Evolutionary conservation across 345 rosid species (phyloP), one percentile per base, ranked within the genome.

Genomic region (Populus pruinosa): DNA sequence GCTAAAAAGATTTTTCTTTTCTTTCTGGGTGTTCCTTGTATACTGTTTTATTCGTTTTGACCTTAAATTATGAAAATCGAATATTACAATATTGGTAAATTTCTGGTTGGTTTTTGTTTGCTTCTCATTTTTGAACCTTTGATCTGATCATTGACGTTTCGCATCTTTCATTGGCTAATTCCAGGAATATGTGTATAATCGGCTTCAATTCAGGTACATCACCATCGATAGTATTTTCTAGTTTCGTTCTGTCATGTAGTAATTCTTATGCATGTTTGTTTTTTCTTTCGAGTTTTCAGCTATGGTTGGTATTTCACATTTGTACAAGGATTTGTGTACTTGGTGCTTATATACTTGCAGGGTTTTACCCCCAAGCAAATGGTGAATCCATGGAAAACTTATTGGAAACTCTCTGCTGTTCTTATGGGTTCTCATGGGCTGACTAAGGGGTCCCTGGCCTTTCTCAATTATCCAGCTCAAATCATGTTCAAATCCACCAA

Each of bases 281-380:
- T 65, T 63, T n/a, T 41, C 17, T 77, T 66, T 80, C 17, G 49
- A 36, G 41, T 75, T 83, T 84, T 53, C 90, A 96, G 99, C 93
- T 96, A 93, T 81, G 98, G 98, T 16, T 96, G 99, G 99, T 93
- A 96, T 78, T 96, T 96, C 89, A 96, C 98, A 11, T 96, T 96
- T 81, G 86, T 96, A 47, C 99, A 96, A 89, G 99, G 99, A 82
- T 93, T 96, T 79, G 99, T 96, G 39, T 96, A 96, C 87, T 83
- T 96, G 79, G 67, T 81, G 18, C 91, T 96, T 21, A 92, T 96
- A 78, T 93, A 93, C 83, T 86, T 96, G 67, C 98, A 91, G 88
- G 99, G 99, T 44, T 96, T 93, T 89, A 89, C 92, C 74, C 83
- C 91, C 25, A 92, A 90, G 83, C 94, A 96, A 62, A 96, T 93